These are phyloP conservation scores for Pinus albicaulis DNA, from an alignment of 75 land plant genomes.

Conservation along the genomic window DNA sequence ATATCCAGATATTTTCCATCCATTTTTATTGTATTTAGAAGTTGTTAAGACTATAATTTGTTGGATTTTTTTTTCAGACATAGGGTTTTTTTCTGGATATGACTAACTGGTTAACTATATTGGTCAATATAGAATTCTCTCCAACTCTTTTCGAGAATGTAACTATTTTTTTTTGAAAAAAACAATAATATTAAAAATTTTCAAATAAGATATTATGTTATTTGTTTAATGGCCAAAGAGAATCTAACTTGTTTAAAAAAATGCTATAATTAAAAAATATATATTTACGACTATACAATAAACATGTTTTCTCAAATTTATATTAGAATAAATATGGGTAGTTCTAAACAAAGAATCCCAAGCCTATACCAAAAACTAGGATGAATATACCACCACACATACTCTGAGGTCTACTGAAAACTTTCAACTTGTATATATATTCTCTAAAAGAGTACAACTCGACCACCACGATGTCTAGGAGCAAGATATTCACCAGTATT, in stretches of 20 bases:
- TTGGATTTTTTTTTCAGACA: too few species aligned
- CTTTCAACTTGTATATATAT: slow-evolving; percentile 70
- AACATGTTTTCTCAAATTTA: neutral
- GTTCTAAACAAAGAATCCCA: neutral
- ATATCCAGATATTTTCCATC: too few species aligned
- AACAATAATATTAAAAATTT: neutral
- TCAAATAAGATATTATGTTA: neutral
- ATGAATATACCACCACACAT: neutral
- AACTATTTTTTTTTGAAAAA: slow-evolving; percentile 13
- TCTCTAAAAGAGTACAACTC: slow-evolving; percentile 94
- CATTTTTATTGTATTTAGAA: too few species aligned
- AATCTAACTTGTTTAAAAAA: neutral
- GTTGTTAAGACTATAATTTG: too few species aligned
- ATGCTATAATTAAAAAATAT: neutral
- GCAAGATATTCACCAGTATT: slow-evolving; percentile 92
- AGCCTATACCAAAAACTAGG: neutral
- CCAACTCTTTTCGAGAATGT: slow-evolving; percentile 58
- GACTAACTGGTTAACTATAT: too few species aligned
- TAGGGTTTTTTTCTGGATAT: too few species aligned
- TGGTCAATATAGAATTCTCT: too few species aligned
- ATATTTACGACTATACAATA: neutral
- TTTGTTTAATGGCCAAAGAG: neutral
- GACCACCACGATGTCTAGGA: slow-evolving; percentile 95
- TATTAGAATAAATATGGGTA: neutral
- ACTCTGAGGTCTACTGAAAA: slow-evolving; percentile 1